Evolutionary conservation across 202 grass and related monocot species (phyloP), one percentile per base, ranked within the genome.

Genomic region (Thinopyrum obtusiflorum): DNA sequence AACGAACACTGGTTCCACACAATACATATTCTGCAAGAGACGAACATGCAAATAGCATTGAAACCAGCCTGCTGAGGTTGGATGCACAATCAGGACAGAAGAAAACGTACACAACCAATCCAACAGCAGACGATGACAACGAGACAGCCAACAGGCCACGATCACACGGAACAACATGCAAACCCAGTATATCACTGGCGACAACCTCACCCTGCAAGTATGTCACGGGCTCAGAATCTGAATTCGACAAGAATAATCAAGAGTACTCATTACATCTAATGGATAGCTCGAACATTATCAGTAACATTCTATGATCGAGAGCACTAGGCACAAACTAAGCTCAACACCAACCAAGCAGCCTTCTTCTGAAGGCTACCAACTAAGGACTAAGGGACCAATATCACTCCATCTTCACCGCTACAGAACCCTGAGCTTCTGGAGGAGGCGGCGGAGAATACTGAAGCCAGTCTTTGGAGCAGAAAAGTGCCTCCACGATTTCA

Each of bases 381-480:
- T 20, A 29, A 44, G 40, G 40, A 24, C 20, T 35, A 67, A 35
- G 2, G 8, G 23, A 29, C 7, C 80, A 87, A 92, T 10, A 92
- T 10, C 57, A 6, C 46, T 92, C 93, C 14, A 84, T 53, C 87
- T 92, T 96, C 61, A 92, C 84, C 28, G 71, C 36, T 6, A 71
- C 57, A 32, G 83, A 84, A 35, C 87, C 39, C 0, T 93, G 68
- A 14, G 39, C 68, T 69, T 91, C 88, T 1, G 68, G 23, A 23
- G 49, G 28, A 32, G 79, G 73, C 2, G 93, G 76, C 7, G 93
- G 90, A 53, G 85, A 62, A 61, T 91, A 90, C 71, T 94, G 93
- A 32, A 99, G 85, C 93, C 97, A 99, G 51, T 99, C 93, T 73
- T 94, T 94, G 0, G 93, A 18, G 21, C 93, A 97, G 81, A 99